These are phyloP conservation scores for Pyrrhoderma noxium DNA, from an alignment of 1,284 basidiomycete genomes.

Conservation along the genomic window DNA sequence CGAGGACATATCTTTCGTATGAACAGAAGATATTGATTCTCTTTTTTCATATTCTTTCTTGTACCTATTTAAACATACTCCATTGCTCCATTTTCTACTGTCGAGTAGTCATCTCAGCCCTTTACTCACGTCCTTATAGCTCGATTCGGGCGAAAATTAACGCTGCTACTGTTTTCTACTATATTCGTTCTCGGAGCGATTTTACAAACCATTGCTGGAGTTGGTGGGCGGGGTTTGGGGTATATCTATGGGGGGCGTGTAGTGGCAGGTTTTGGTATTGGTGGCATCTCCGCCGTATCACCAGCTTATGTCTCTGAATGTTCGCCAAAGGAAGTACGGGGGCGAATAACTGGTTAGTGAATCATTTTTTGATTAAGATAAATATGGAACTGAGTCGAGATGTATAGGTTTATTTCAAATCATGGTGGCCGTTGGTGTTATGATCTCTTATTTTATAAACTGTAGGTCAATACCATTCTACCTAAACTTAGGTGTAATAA, in stretches of 20 bases:
- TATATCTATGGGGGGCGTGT: slow-evolving; percentile 75
- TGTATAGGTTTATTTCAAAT: slow-evolving; percentile 57
- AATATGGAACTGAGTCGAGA: no score
- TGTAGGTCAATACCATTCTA: slow-evolving; percentile 34
- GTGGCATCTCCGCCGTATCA: slow-evolving; percentile 58
- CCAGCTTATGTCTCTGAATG: slow-evolving; percentile 78
- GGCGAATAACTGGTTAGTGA: slow-evolving; percentile 52
- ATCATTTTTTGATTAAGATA: no score
- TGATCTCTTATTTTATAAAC: slow-evolving; percentile 75
- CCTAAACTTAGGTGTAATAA: not conserved
- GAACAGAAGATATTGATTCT: not conserved
- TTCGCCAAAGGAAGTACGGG: slow-evolving; percentile 66
- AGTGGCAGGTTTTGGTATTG: slow-evolving; percentile 61
- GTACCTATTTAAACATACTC: no score
- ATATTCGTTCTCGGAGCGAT: slow-evolving; percentile 65
- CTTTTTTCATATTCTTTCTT: not conserved
- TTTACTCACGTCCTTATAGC: slow-evolving; percentile 29
- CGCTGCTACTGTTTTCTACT: slow-evolving; percentile 49
- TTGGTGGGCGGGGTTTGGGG: slow-evolving; percentile 42
- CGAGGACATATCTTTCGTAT: not conserved
- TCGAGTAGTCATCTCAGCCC: not conserved
- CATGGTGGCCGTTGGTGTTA: slow-evolving; percentile 69
- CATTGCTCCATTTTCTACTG: no score
- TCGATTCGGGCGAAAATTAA: slow-evolving; percentile 46
- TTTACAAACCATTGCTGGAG: slow-evolving; percentile 54